Evolutionary conservation across 2,329 filamentous ascomycete genomes (phyloP).

Genomic region (Amylocarpus encephaloides): DNA sequence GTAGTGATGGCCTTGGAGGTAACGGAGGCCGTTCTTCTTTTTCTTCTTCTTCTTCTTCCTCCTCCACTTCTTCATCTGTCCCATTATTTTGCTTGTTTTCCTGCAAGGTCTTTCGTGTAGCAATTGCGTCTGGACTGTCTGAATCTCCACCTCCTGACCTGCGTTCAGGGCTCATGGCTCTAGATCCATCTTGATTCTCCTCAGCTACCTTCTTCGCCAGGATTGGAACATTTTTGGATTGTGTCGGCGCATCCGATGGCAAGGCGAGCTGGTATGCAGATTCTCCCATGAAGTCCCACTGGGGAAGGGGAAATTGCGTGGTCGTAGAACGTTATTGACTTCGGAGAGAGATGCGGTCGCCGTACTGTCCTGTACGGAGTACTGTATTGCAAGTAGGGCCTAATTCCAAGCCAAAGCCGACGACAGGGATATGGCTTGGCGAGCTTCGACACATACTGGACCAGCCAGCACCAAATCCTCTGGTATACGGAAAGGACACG

Average conservation of each 20-base stretch:
- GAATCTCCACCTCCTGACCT: not conserved
- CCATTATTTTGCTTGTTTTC: not conserved
- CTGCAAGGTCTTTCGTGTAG: not conserved
- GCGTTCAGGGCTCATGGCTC: constrained; percentile 21
- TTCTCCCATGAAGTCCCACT: constrained; percentile 20
- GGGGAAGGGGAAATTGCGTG: not conserved
- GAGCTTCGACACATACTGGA: not conserved
- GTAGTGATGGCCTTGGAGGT: constrained; percentile 39
- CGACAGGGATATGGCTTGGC: constrained; percentile 2
- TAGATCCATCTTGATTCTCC: constrained; percentile 17
- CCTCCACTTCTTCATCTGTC: not conserved
- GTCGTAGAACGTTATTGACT: constrained; percentile 1
- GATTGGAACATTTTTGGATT: constrained; percentile 11
- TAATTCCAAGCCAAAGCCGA: not conserved
- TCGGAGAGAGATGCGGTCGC: too few species aligned
- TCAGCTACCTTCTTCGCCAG: constrained; percentile 15
- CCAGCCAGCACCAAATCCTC: not conserved
- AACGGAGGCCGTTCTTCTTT: constrained; percentile 38
- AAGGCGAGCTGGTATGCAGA: constrained; percentile 5
- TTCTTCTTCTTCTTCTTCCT: constrained; percentile 14
- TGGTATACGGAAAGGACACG: constrained; percentile 17
- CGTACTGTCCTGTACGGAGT: too few species aligned
- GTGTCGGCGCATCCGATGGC: constrained; percentile 16
- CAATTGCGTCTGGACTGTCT: not conserved
- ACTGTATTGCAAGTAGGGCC: too few species aligned